phyloP scores from a whole-genome alignment of 352 stramenopile genomes.

The Aphanomyces invadans region DNA sequence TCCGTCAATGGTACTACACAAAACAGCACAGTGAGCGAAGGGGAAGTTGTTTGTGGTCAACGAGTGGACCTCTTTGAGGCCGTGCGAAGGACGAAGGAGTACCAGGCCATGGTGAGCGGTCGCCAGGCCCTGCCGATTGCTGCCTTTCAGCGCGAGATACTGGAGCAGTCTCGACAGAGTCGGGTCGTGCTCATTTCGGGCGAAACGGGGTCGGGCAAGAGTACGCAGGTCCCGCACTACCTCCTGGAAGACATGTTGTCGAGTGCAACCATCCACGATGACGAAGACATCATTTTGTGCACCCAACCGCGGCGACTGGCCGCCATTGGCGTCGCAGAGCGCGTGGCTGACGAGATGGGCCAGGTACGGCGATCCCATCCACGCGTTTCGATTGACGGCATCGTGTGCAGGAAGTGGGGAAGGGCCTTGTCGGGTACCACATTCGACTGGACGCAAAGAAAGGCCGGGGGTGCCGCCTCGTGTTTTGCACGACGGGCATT shows the following conservation, averaged over 20 bases:
- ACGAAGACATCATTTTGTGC: slow-evolving; percentile 93
- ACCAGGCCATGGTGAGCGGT: slow-evolving; percentile 36
- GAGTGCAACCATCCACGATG: slow-evolving; percentile 57
- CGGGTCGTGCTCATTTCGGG: slow-evolving; percentile 93
- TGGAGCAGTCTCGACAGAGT: slow-evolving; percentile 62
- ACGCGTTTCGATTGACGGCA: not conserved
- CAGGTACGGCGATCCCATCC: slow-evolving; percentile 38
- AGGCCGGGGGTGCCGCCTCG: slow-evolving; percentile 75
- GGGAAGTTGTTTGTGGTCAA: too few relatives aligned
- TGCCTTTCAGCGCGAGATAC: slow-evolving; percentile 65
- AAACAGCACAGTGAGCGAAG: too few relatives aligned
- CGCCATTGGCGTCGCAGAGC: slow-evolving; percentile 90
- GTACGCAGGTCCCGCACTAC: slow-evolving; percentile 96
- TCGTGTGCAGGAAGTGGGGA: slow-evolving; percentile 36
- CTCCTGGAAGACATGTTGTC: slow-evolving; percentile 90
- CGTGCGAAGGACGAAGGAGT: slow-evolving; percentile 31
- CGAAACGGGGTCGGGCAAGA: slow-evolving; percentile 93
- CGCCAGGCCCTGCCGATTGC: slow-evolving; percentile 72
- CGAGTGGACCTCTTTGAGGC: too few relatives aligned
- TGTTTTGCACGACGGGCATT: slow-evolving; percentile 95
- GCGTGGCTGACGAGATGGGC: slow-evolving; percentile 90
- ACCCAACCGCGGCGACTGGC: slow-evolving; percentile 94
- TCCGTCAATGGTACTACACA: slow-evolving; percentile 7
- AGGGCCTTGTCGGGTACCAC: slow-evolving; percentile 83
- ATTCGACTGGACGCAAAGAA: slow-evolving; percentile 90